These are phyloP conservation scores for Salvia miltiorrhiza DNA, from an alignment of 257 asterid genomes.

Conservation along the genomic window DNA sequence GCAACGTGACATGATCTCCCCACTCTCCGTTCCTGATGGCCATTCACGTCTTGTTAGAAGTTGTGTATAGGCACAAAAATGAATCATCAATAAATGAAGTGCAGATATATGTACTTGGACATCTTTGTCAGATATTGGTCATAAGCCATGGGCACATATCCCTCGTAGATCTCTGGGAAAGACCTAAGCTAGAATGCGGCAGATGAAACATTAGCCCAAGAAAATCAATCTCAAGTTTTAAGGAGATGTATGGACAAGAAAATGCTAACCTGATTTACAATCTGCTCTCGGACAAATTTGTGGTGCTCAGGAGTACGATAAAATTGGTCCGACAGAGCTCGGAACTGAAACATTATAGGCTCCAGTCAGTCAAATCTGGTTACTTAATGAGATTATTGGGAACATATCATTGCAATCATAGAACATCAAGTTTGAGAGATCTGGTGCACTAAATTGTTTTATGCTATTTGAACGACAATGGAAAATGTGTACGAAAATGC, in stretches of 20 bases:
- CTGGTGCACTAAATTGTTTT: too few species aligned
- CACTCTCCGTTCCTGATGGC: slow-evolving; percentile 77
- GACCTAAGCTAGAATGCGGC: slow-evolving; percentile 62
- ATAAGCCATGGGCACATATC: slow-evolving; percentile 94
- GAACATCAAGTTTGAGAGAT: not conserved
- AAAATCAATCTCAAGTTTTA: slow-evolving; percentile 5
- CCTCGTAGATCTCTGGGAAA: slow-evolving; percentile 74
- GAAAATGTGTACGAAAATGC: not conserved
- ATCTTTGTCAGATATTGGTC: slow-evolving; percentile 70
- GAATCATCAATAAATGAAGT: slow-evolving; percentile 20
- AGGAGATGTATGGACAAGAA: not conserved
- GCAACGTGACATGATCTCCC: slow-evolving; percentile 99
- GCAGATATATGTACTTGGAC: slow-evolving; percentile 65
- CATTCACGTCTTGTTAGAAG: slow-evolving; percentile 24
- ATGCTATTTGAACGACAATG: not conserved
- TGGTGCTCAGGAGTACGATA: slow-evolving; percentile 93
- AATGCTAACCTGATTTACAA: slow-evolving; percentile 76
- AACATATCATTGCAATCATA: too few species aligned
- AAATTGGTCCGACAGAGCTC: slow-evolving; percentile 93
- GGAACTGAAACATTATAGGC: slow-evolving; percentile 48
- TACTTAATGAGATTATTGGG: not conserved
- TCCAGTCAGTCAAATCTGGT: slow-evolving; percentile 1
- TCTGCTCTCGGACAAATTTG: slow-evolving; percentile 84
- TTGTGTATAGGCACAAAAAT: slow-evolving; percentile 10
- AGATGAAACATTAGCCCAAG: slow-evolving; percentile 22